Base-by-base conservation (phyloP, 2,329 filamentous ascomycete genomes). In the Xylariaceae sp. region DNA sequence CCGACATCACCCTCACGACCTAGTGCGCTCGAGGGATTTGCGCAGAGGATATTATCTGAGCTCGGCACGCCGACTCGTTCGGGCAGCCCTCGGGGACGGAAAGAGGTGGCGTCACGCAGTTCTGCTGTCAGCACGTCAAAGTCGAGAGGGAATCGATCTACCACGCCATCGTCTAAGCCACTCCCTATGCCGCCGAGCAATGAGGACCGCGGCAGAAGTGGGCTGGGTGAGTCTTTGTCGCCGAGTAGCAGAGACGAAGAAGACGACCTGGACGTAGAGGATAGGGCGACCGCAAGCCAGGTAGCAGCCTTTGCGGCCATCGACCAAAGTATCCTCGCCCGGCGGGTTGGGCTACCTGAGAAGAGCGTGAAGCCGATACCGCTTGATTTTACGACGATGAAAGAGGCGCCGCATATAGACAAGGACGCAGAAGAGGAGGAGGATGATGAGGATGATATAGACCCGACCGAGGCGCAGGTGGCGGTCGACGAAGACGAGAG, bases 41-140 rank as follows among this genome's bases (percentile, higher is more conserved):
- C 78, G 0, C 78, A 82, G 54, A 73, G 78, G 5, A 68, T 83
- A 12, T 62, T 83, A 8, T 75, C 74, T 1, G 78, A 83, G 43
- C 53, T 79, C 9, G 67, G 73, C 30, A 73, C 73, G 1, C 73
- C 75, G 2, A 74, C 63, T 44, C 67, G 73, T 9, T 63, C 71
- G 2, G 60, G 53, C 2, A 77, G 68, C 34, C 71, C 75, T 1
- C 66, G 70, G 13, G 70, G 69, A 21, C 64, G 71, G 33, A 74
- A 69, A 39, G 70, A 76, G n/a, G 54, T 53, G 17, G n/a, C n/a
- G n/a, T 50, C 46, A n/a, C 55, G 57, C 11, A 52, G 53, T 18
- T 52, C 58, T n/a, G 50, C 51, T 9, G 50, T 53, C 14, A 48
- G 54, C 9, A 53, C 57, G 0, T 43, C 44, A 15, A 39, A 52